A percentile compares a stretch with the other conserved stretches of the same genome.
These are phyloP conservation scores for Zychaea mexicana DNA, from an alignment of 371 early-diverging fungal species.

Conservation along the genomic window DNA sequence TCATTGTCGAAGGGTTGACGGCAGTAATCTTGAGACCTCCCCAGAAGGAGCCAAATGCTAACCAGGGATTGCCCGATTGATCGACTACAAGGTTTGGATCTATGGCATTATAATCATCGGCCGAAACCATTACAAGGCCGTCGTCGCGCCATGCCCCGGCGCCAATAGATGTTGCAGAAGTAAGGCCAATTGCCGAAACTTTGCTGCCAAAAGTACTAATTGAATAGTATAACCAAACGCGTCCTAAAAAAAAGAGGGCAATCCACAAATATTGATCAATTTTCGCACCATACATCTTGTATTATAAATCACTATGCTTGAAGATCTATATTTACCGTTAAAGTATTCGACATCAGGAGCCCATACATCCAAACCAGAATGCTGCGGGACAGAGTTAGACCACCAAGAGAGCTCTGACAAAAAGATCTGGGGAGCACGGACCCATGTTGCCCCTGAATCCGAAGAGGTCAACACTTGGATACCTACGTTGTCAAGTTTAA, in stretches of 20 bases:
- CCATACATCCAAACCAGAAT: constrained; percentile 11
- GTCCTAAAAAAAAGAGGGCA: background rate
- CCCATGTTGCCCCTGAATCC: constrained; percentile 6
- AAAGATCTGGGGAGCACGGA: constrained; percentile 14
- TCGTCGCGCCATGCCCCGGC: constrained; percentile 17
- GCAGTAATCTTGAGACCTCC: constrained; percentile 12
- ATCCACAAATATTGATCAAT: background rate
- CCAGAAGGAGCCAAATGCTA: constrained; percentile 20
- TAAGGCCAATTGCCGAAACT: constrained; percentile 14
- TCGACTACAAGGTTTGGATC: constrained; percentile 15
- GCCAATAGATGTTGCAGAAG: constrained; percentile 8
- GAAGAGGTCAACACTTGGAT: background rate
- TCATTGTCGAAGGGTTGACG: constrained; percentile 9
- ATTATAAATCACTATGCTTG: too few species aligned
- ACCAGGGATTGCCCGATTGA: constrained; percentile 7
- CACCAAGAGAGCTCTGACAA: constrained; percentile 11
- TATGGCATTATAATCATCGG: constrained; percentile 12
- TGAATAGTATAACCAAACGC: constrained; percentile 9
- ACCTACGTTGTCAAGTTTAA: background rate
- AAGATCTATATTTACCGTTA: background rate
- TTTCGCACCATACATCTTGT: too few species aligned
- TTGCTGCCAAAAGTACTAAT: constrained; percentile 10
- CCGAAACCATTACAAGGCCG: constrained; percentile 1
- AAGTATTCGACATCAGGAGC: constrained; percentile 9
- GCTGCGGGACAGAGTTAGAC: background rate